A percentile compares a stretch with the other conserved stretches of the same genome.
Evolutionary conservation across 1,284 basidiomycete genomes (phyloP).

Genomic region (Vanrija sp.): DNA sequence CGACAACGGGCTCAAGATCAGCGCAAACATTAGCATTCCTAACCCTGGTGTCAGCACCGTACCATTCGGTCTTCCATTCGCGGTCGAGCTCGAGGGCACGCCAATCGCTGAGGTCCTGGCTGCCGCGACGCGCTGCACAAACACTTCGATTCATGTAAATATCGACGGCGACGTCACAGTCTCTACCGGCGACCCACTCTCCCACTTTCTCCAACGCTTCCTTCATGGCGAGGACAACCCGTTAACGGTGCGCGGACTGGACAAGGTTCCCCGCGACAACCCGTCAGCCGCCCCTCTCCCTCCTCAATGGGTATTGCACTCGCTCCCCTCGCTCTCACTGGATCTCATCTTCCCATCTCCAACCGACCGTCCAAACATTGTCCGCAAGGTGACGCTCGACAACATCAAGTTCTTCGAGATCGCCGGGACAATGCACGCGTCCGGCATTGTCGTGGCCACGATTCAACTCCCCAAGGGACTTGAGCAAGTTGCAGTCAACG

Average conservation of each 20-base stretch:
- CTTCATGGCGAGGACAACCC: constrained; percentile 38
- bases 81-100: constrained; percentile 28
- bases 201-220: constrained; percentile 38
- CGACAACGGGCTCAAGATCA: constrained; percentile 24
- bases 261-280: constrained; percentile 13
- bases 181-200: constrained; percentile 22
- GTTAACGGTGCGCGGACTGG: constrained; percentile 36
- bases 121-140: constrained; percentile 5
- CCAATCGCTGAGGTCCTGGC: constrained; percentile 40
- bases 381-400: constrained; percentile 45
- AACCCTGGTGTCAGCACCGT: constrained; percentile 30
- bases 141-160: constrained; percentile 21
- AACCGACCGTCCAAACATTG: constrained; percentile 37
- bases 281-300: constrained; percentile 10
- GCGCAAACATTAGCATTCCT: constrained; percentile 33
- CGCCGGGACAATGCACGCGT: constrained; percentile 36
- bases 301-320: constrained; percentile 34
- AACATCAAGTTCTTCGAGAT: constrained; percentile 41
- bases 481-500: constrained; percentile 29
- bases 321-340: constrained; percentile 29
- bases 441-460: constrained; percentile 42
- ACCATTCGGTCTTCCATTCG: constrained; percentile 41
- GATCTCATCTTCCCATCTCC: constrained; percentile 45
- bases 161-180: constrained; percentile 34
- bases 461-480: constrained; percentile 38